A percentile compares a stretch with the other conserved stretches of the same genome.
Evolutionary conservation across 129 eudicot genomes (phyloP).

Genomic region (Escallonia herrerae): DNA sequence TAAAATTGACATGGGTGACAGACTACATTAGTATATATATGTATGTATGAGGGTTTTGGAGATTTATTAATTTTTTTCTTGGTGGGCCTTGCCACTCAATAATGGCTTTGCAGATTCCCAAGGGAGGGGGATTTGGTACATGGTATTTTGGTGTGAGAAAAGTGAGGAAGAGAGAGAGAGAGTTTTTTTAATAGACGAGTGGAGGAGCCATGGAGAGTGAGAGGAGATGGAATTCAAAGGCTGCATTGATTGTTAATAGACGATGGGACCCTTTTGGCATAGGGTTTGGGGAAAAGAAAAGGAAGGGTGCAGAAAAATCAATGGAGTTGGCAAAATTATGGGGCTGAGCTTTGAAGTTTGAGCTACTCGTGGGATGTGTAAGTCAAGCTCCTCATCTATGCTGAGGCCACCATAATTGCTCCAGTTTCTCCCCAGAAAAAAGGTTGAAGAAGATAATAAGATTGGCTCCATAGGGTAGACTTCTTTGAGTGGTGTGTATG

Average conservation of each 20-base stretch:
- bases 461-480: conserved; percentile 18
- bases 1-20: conserved; percentile 27
- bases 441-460: conserved; percentile 7
- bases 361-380: conserved; percentile 5
- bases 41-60: conserved; percentile 24
- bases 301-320: conserved; percentile 8
- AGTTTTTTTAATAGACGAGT: conserved; percentile 16
- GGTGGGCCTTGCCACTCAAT: conserved; percentile 54
- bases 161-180: conserved; percentile 14
- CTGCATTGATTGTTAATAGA: conserved; percentile 45
- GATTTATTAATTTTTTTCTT: conserved; percentile 33
- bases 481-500: conserved; percentile 49
- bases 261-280: conserved; percentile 35
- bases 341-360: conserved; percentile 15
- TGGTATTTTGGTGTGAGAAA: conserved; percentile 47
- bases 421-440: conserved; percentile 4
- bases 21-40: conserved; percentile 23
- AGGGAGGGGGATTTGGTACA: conserved; percentile 70
- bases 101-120: conserved; percentile 79
- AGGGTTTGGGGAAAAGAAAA: conserved; percentile 1
- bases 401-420: conserved; percentile 16
- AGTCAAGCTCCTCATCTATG: conserved; percentile 20
- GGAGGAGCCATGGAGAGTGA: conserved; percentile 43
- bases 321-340: conserved; percentile 17
- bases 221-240: conserved; percentile 40